Conservation (phyloP, 106 monocot genomes). For the Iris macrosiphon region DNA sequence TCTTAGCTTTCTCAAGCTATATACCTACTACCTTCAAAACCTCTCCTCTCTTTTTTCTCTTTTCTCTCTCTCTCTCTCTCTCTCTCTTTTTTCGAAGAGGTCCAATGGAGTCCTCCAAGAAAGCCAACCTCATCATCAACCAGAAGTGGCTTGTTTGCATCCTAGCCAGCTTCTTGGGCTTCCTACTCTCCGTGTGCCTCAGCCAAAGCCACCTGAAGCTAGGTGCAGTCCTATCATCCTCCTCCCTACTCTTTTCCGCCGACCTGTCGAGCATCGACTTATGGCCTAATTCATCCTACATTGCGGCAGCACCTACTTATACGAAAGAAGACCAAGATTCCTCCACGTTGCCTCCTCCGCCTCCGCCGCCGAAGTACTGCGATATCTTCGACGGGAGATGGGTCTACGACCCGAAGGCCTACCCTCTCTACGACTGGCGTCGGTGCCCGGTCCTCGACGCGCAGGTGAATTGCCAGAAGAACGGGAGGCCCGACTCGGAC, state of each 20-base stretch:
- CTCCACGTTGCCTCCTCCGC: too few relatives aligned
- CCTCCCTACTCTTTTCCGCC: not conserved
- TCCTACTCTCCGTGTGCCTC: not conserved
- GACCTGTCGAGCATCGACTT: too few relatives aligned
- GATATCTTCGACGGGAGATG: conserved; percentile 33
- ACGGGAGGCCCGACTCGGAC: conserved; percentile 31
- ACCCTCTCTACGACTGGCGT: conserved; percentile 19
- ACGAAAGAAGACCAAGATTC: too few relatives aligned
- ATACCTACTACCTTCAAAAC: too few relatives aligned
- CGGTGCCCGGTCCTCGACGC: conserved; percentile 35
- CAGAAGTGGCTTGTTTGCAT: conserved; percentile 12
- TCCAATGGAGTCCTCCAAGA: conserved; percentile 15
- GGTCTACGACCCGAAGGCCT: conserved; percentile 25
- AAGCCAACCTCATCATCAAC: conserved; percentile 1
- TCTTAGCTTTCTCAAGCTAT: too few relatives aligned
- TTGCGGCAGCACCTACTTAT: too few relatives aligned
- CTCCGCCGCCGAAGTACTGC: too few relatives aligned
- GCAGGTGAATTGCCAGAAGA: conserved; percentile 31
- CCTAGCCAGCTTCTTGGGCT: conserved; percentile 9
- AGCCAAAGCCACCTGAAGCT: conserved; percentile 4
- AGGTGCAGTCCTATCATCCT: too few relatives aligned
- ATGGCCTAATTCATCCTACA: too few relatives aligned
- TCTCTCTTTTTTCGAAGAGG: too few relatives aligned
- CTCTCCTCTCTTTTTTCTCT: too few relatives aligned
- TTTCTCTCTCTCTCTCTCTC: too few relatives aligned